These are phyloP conservation scores for Tylopilus sp. DNA, from an alignment of 1,284 basidiomycete genomes.

Conservation along the genomic window DNA sequence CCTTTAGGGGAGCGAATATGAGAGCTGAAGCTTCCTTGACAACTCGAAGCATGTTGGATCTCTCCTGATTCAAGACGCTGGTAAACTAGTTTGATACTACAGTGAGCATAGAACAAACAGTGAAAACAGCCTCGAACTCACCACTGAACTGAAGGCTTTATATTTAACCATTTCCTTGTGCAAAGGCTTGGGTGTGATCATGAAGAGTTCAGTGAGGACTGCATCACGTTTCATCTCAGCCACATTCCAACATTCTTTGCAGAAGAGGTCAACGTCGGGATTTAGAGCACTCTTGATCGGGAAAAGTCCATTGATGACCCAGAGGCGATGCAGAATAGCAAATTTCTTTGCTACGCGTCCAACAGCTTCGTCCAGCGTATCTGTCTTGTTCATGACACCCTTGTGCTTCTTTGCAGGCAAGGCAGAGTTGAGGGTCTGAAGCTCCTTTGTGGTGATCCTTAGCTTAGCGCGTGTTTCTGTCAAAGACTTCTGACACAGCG, in stretches of 20 bases:
- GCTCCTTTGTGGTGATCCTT: background rate
- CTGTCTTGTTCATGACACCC: background rate
- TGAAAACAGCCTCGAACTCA: background rate
- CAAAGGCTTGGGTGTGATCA: background rate
- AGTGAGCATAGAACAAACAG: no score
- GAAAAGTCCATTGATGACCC: slow-evolving; percentile 11
- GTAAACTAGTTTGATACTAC: slow-evolving; percentile 9
- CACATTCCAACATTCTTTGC: background rate
- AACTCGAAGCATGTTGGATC: slow-evolving; percentile 13
- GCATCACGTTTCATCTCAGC: background rate
- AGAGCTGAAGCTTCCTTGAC: slow-evolving; percentile 9
- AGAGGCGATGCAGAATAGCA: slow-evolving; percentile 1
- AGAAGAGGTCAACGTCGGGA: background rate
- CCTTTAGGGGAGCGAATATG: slow-evolving; percentile 10
- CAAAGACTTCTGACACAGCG: background rate
- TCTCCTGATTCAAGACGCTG: background rate
- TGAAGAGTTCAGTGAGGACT: background rate
- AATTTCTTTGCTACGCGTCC: slow-evolving; percentile 11
- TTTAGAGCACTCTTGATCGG: background rate
- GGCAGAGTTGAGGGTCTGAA: background rate
- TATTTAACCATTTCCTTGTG: slow-evolving; percentile 2
- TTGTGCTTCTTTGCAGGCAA: background rate
- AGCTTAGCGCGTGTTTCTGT: background rate
- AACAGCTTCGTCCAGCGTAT: background rate
- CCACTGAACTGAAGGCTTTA: slow-evolving; percentile 5